These are phyloP conservation scores for Zymoseptoria ardabiliae DNA, from an alignment of 2,329 filamentous ascomycete species.

Conservation along the genomic window DNA sequence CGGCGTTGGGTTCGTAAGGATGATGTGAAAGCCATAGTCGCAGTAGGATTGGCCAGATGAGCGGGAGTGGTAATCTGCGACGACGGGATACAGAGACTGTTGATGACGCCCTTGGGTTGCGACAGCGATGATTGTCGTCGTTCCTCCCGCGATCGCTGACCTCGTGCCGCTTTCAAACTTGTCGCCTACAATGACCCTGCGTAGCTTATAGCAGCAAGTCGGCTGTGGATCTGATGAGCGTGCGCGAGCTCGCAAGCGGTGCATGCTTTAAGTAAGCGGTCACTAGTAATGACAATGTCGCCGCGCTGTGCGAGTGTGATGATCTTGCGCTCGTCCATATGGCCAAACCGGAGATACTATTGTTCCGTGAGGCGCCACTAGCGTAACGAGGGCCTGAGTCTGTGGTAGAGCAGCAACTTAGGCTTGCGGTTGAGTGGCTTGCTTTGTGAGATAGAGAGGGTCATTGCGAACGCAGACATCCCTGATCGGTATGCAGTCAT, in stretches of 20 bases:
- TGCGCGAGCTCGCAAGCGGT: not conserved
- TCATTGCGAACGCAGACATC: not conserved
- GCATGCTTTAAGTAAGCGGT: not conserved
- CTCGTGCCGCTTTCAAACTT: constrained; percentile 45
- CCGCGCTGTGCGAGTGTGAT: not conserved
- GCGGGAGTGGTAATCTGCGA: constrained; percentile 43
- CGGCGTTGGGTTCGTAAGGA: constrained; percentile 41
- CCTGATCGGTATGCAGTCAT: not conserved
- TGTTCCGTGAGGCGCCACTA: not conserved
- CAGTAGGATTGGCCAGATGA: constrained; percentile 44
- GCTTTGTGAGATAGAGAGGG: not conserved
- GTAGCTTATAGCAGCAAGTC: too few species aligned
- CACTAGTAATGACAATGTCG: not conserved
- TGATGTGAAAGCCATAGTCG: constrained; percentile 52
- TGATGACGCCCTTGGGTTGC: constrained; percentile 46
- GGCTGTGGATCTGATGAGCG: not conserved
- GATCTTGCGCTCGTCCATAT: too few species aligned
- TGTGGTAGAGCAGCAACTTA: too few species aligned
- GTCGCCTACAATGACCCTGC: too few species aligned
- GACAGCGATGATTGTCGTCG: constrained; percentile 53
- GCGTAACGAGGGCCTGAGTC: not conserved
- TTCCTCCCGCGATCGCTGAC: constrained; percentile 51
- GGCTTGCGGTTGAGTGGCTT: not conserved
- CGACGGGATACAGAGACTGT: constrained; percentile 38
- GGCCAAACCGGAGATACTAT: not conserved